Conservation (phyloP, 768 basidiomycete species). For the Pleurotus eryngii region DNA sequence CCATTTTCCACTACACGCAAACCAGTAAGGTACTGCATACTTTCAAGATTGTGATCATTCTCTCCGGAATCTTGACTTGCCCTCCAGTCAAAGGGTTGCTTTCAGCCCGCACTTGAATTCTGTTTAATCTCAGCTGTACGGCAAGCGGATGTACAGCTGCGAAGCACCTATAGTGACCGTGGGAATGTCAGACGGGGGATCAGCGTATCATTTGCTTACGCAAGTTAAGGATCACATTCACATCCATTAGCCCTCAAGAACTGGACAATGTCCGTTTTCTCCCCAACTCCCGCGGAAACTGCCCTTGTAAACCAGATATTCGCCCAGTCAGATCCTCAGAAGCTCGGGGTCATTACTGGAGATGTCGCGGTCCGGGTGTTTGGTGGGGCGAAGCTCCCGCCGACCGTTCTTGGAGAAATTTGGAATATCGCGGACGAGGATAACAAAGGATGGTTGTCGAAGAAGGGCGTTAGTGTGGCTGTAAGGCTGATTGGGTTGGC, state of each 20-base stretch:
- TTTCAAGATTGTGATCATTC: too few relatives aligned
- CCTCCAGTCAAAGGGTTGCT: too few relatives aligned
- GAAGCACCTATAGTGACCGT: neutral
- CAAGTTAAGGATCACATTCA: neutral
- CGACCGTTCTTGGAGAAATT: constrained; percentile 82
- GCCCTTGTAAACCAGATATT: constrained; percentile 75
- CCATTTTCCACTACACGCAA: neutral
- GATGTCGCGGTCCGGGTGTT: constrained; percentile 89
- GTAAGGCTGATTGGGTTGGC: constrained; percentile 92
- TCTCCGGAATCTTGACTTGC: too few relatives aligned
- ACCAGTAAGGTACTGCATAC: too few relatives aligned
- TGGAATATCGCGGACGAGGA: constrained; percentile 92
- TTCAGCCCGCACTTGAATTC: too few relatives aligned
- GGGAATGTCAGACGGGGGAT: neutral
- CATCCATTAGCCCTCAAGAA: constrained; percentile 8
- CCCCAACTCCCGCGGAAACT: constrained; percentile 46
- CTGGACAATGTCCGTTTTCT: constrained; percentile 43
- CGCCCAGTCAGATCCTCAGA: constrained; percentile 67
- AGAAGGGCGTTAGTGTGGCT: constrained; percentile 83
- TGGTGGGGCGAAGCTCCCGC: constrained; percentile 75
- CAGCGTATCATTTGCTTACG: neutral
- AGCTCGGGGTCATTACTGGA: constrained; percentile 82
- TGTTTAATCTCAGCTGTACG: too few relatives aligned
- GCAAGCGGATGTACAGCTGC: too few relatives aligned
- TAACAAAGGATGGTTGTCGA: constrained; percentile 89